Conservation (phyloP, 179 eudicot genomes). For the Gypsophila paniculata region DNA sequence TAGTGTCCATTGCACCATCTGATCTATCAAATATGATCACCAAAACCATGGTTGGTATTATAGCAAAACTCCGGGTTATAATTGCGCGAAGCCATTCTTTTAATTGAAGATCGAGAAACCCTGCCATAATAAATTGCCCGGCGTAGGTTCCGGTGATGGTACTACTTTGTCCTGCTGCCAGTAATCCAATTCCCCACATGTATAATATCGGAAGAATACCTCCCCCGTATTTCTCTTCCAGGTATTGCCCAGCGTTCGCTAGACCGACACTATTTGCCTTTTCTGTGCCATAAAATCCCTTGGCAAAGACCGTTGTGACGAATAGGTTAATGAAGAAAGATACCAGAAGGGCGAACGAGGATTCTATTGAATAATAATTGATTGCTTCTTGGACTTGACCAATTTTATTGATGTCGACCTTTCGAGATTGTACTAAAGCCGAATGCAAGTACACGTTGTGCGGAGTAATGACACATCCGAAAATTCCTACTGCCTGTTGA, state of each 20-base stretch:
- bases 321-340: constrained; percentile 60
- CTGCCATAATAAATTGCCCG: constrained; percentile 92
- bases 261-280: constrained; percentile 55
- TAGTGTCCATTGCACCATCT: constrained; percentile 62
- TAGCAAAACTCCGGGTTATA: constrained; percentile 85
- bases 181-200: constrained; percentile 69
- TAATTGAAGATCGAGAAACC: constrained; percentile 71
- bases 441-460: constrained; percentile 71
- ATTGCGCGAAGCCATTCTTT: constrained; percentile 79
- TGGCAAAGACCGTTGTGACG: constrained; percentile 66
- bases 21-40: constrained; percentile 66
- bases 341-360: constrained; percentile 46
- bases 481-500: constrained; percentile 62
- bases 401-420: constrained; percentile 50
- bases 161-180: constrained; percentile 75
- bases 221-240: constrained; percentile 63
- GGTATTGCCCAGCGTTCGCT: constrained; percentile 68
- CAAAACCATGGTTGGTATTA: constrained; percentile 78
- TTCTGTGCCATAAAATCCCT: constrained; percentile 56
- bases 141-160: constrained; percentile 93
- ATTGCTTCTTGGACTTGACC: constrained; percentile 61
- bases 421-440: constrained; percentile 67
- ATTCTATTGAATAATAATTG: constrained; percentile 61
- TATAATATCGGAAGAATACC: constrained; percentile 58
- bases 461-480: constrained; percentile 71